These are phyloP conservation scores for Chlorella sp. DNA, from an alignment of 139 green algal species.

Conservation along the genomic window DNA sequence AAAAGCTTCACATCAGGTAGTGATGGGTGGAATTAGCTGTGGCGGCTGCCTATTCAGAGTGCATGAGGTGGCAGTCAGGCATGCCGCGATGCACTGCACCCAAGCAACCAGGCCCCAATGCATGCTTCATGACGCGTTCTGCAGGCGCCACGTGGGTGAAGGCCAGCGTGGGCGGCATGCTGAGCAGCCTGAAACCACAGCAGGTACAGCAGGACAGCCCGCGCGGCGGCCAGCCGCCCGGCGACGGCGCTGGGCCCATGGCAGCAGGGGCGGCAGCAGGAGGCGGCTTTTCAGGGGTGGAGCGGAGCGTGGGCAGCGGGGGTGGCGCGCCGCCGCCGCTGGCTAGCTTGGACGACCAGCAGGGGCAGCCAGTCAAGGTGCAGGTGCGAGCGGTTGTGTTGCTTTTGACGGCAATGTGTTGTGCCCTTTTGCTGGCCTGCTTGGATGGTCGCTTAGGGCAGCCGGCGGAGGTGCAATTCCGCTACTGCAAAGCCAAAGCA, in stretches of 20 bases:
- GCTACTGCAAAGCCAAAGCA: too few relatives aligned
- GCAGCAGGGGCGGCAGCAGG: background rate
- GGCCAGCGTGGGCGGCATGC: constrained; percentile 13
- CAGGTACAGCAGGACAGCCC: constrained; percentile 2
- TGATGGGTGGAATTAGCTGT: too few relatives aligned
- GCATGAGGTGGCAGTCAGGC: too few relatives aligned
- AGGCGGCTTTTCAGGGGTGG: background rate
- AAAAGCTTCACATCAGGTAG: background rate
- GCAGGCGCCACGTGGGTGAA: constrained; percentile 29
- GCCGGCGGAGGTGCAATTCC: too few relatives aligned
- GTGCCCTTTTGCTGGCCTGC: too few relatives aligned
- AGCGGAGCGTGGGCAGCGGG: background rate
- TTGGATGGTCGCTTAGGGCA: too few relatives aligned
- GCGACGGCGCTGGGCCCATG: too few relatives aligned
- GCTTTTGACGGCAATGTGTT: too few relatives aligned
- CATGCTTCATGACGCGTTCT: too few relatives aligned
- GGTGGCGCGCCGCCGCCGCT: background rate
- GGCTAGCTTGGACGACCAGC: background rate
- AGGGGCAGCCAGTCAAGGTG: constrained; percentile 61
- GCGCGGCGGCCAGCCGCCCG: background rate
- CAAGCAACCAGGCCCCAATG: too few relatives aligned
- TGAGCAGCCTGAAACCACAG: constrained; percentile 5
- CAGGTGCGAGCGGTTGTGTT: background rate
- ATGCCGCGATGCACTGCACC: too few relatives aligned
- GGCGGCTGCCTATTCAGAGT: too few relatives aligned